Evolutionary conservation across 108 stramenopile genomes (phyloP).

Genomic region (Fragilaria crotonensis): DNA sequence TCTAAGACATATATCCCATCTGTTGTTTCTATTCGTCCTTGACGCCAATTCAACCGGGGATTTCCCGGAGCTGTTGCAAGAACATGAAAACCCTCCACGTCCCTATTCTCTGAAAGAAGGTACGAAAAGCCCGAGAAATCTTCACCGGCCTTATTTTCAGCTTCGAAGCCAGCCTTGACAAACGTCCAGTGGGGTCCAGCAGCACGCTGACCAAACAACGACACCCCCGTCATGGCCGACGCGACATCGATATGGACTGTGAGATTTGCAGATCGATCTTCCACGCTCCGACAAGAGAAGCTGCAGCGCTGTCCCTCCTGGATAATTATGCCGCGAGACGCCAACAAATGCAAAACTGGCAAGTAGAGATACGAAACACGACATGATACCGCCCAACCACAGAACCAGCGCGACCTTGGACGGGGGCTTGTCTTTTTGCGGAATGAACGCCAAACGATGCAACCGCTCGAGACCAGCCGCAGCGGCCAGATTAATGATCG

Average conservation of each 20-base stretch:
- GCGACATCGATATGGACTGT: constrained; percentile 75
- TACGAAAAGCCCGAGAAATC: constrained; percentile 35
- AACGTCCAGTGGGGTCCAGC: constrained; percentile 36
- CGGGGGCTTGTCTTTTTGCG: constrained; percentile 16
- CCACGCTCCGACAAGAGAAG: constrained; percentile 20
- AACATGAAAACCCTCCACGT: constrained; percentile 40
- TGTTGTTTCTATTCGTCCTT: constrained; percentile 33
- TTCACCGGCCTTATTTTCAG: constrained; percentile 23
- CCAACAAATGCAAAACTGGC: constrained; percentile 60
- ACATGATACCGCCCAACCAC: constrained; percentile 25
- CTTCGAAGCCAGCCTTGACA: constrained; percentile 81
- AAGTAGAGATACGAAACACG: constrained; percentile 27
- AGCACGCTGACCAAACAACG: constrained; percentile 76
- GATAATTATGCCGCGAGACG: constrained; percentile 72
- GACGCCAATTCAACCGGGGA: constrained; percentile 46
- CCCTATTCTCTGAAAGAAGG: constrained; percentile 50
- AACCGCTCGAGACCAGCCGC: constrained; percentile 66
- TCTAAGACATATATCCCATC: constrained; percentile 63
- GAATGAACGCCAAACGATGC: constrained; percentile 26
- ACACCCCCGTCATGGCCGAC: constrained; percentile 84
- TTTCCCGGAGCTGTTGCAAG: constrained; percentile 51
- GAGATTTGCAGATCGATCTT: constrained; percentile 8
- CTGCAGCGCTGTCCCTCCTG: constrained; percentile 68
- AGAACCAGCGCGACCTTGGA: constrained; percentile 18
- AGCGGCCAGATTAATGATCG: constrained; percentile 77